A percentile compares a stretch with the other conserved stretches of the same genome.
Evolutionary conservation across 2,329 filamentous ascomycete genomes (phyloP).

Genomic region (Fusarium pseudoanthophilum): DNA sequence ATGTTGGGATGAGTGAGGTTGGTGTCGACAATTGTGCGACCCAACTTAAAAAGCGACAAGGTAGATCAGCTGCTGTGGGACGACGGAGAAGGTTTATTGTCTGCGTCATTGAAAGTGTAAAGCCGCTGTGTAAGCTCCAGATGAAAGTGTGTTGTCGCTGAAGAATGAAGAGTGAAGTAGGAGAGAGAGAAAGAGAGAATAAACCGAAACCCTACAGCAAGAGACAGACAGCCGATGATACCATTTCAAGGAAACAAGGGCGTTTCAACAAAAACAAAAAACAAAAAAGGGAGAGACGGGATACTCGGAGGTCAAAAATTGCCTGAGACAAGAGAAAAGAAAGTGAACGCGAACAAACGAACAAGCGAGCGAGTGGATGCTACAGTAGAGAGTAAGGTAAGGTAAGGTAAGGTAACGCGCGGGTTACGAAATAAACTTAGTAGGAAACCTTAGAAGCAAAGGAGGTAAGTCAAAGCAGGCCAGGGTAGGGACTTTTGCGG

Average conservation of each 20-base stretch:
- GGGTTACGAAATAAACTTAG: slow-evolving; percentile 19
- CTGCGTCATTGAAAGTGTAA: slow-evolving; percentile 34
- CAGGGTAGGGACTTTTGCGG: slow-evolving; percentile 26
- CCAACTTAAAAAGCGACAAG: not conserved
- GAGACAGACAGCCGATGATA: slow-evolving; percentile 12
- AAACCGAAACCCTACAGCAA: slow-evolving; percentile 22
- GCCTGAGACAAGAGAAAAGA: slow-evolving; percentile 29
- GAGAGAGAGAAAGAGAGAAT: slow-evolving; percentile 2
- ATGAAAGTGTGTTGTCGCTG: not conserved
- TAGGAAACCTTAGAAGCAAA: slow-evolving; percentile 13
- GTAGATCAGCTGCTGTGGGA: slow-evolving; percentile 5
- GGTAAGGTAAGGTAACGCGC: slow-evolving; percentile 5
- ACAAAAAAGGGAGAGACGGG: not conserved
- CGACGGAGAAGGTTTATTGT: not conserved
- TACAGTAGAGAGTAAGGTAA: not conserved
- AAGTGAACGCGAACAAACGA: slow-evolving; percentile 12
- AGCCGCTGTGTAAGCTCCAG: slow-evolving; percentile 9
- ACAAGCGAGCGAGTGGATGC: not conserved
- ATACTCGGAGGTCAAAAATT: not conserved
- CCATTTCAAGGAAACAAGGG: slow-evolving; percentile 12
- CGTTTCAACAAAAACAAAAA: slow-evolving; percentile 11
- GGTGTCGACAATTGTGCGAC: slow-evolving; percentile 1
- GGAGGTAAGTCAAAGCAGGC: slow-evolving; percentile 3
- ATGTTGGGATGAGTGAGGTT: slow-evolving; percentile 22
- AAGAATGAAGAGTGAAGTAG: slow-evolving; percentile 6